A percentile compares a stretch with the other conserved stretches of the same genome.
Conservation (phyloP, 768 basidiomycete genomes). For the Amanita molliuscula region DNA sequence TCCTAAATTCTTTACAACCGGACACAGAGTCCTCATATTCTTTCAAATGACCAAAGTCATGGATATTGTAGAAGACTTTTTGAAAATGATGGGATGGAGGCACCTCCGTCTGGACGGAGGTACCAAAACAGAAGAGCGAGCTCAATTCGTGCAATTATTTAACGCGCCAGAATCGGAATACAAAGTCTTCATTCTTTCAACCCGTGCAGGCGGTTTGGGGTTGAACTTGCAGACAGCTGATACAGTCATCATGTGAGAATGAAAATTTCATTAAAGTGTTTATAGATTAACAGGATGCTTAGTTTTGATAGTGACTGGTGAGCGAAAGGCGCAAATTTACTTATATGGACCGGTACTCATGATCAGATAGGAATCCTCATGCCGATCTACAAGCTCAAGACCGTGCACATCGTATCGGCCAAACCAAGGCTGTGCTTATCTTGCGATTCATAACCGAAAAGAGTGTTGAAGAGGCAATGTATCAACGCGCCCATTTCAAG, state of each 20-base stretch:
- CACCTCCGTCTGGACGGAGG: constrained; percentile 93
- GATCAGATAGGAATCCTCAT: constrained; percentile 74
- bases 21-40: constrained; percentile 95
- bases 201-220: constrained; percentile 87
- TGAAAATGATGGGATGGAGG: constrained; percentile 79
- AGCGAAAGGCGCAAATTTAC: constrained; percentile 5
- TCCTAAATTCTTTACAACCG: constrained; percentile 89
- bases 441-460: constrained; percentile 96
- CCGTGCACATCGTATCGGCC: constrained; percentile 99
- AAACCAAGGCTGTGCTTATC: constrained; percentile 96
- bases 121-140: constrained; percentile 93
- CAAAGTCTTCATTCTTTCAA: constrained; percentile 89
- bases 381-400: constrained; percentile 99
- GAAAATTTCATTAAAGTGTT: constrained; percentile 1
- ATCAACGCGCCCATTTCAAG: constrained; percentile 89
- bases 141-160: constrained; percentile 75
- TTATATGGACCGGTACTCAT: background rate
- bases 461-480: constrained; percentile 97
- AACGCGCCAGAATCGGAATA: constrained; percentile 85
- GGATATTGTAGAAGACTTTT: constrained; percentile 96
- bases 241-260: constrained; percentile 84
- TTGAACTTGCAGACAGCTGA: constrained; percentile 94
- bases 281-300: constrained; percentile 6
- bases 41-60: constrained; percentile 99
- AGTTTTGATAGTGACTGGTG: constrained; percentile 77